Evolutionary conservation across 257 asterid genomes (phyloP), one percentile per base, ranked within the genome.

Genomic region (Fraxinus pennsylvanica): DNA sequence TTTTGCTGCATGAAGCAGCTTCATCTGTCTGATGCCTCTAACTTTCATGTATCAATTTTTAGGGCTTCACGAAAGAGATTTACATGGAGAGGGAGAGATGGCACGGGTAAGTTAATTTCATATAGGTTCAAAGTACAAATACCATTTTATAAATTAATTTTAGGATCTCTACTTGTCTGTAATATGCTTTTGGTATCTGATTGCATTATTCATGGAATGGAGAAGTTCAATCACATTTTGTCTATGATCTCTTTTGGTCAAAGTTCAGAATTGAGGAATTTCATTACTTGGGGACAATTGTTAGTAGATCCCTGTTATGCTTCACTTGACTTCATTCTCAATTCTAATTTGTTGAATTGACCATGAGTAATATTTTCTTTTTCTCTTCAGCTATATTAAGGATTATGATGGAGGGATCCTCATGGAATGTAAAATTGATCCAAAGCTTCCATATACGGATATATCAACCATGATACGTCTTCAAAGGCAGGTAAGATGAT

Each of bases 1-100:
- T 63, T 63, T 29, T 74, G 21, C 72, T 82, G 22, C 25, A 41
- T 82, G 70, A 9, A 76, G 63, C 76, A 33, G 68, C 76, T 74
- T 72, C 68, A 63, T 68, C 21, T 59, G 47, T 79, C 75, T 47
- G 71, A 74, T 83, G 50, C 15, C 39, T 72, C 81, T 85, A 78
- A 83, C 79, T 78, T 78, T 78, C 69, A 63, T 72, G 9, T 74
- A 27, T 63, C 69, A 57, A 71, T 75, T 66, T 80, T 79, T 80
- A 95, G 99, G 99, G 99, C 74, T 96, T 96, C 82, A 93, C 99
- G 25, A 96, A 96, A 84, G 98, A 96, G 87, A 96, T 96, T 83
- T 83, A 86, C 83, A 81, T 96, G 91, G 99, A 96, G 86, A 96
- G 89, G 84, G 99, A 93, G 69, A 84, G 92, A 78, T 96, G 99